These are phyloP conservation scores for Globisporangium sylvaticum DNA, from an alignment of 352 stramenopile species.

Conservation along the genomic window DNA sequence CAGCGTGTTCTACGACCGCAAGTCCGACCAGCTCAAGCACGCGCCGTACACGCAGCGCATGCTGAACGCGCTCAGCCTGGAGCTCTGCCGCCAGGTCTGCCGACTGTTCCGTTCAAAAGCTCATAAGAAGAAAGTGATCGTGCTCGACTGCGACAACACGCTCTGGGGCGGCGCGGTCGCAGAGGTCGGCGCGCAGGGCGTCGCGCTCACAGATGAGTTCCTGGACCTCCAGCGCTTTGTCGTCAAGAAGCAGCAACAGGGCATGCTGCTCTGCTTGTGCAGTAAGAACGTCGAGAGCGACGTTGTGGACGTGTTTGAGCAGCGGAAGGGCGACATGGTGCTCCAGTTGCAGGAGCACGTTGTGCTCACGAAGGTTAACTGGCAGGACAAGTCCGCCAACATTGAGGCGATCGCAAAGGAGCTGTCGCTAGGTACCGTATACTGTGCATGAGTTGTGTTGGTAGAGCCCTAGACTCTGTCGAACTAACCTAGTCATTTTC, in stretches of 20 bases:
- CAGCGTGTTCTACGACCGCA: conserved; percentile 29
- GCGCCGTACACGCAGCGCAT: conserved; percentile 64
- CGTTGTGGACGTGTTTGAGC: conserved; percentile 41
- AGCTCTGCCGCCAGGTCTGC: conserved; percentile 46
- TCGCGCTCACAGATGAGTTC: conserved; percentile 41
- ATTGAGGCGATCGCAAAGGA: conserved; percentile 47
- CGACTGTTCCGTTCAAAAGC: conserved; percentile 26
- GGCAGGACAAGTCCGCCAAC: conserved; percentile 57
- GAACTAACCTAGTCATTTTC: background rate
- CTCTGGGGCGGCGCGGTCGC: conserved; percentile 64
- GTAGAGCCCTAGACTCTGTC: background rate
- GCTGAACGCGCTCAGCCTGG: conserved; percentile 45
- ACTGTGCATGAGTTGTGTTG: background rate
- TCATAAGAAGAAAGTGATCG: conserved; percentile 59
- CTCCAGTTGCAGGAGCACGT: conserved; percentile 53
- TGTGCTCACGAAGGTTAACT: conserved; percentile 46
- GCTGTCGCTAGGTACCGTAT: conserved; percentile 27
- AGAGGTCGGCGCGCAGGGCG: conserved; percentile 35
- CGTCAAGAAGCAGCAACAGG: conserved; percentile 34
- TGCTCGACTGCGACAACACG: conserved; percentile 78
- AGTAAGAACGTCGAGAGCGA: conserved; percentile 69
- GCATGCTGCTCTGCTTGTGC: conserved; percentile 57
- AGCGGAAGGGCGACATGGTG: conserved; percentile 41
- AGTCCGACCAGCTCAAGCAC: conserved; percentile 52
- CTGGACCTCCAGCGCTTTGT: conserved; percentile 59